Conservation (phyloP, 1,284 basidiomycete genomes). For the Wolfiporia cocos region DNA sequence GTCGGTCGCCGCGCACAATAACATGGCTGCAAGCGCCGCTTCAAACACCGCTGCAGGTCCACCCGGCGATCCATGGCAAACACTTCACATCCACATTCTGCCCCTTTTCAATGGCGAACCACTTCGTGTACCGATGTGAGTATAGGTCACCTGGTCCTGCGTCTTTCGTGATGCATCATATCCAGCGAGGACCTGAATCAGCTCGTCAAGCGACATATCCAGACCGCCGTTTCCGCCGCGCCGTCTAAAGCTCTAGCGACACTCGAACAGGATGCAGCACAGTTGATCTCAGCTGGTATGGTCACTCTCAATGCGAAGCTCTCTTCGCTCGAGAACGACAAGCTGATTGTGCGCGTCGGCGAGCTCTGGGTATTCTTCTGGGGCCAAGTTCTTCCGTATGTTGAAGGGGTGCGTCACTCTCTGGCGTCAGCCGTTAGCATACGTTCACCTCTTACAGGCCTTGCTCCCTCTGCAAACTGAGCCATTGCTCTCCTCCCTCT, state of each 20-base stretch:
- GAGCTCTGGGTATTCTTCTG: constrained; percentile 95
- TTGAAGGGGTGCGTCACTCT: constrained; percentile 65
- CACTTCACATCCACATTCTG: constrained; percentile 80
- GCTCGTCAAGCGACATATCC: constrained; percentile 74
- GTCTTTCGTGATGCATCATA: not conserved
- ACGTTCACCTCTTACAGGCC: no score
- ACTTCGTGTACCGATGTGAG: constrained; percentile 79
- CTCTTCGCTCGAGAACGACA: constrained; percentile 63
- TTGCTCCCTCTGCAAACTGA: constrained; percentile 76
- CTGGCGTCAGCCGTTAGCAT: constrained; percentile 3
- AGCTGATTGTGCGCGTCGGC: constrained; percentile 71
- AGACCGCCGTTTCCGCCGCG: constrained; percentile 55
- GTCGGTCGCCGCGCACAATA: constrained; percentile 28
- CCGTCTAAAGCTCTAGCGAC: constrained; percentile 58
- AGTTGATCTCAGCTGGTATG: constrained; percentile 86
- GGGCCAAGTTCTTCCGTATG: constrained; percentile 86
- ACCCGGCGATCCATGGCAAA: constrained; percentile 65
- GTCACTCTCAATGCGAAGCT: constrained; percentile 88
- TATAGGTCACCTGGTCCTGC: constrained; percentile 3
- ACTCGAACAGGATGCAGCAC: constrained; percentile 76
- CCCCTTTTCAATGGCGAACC: constrained; percentile 92
- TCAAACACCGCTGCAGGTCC: constrained; percentile 32
- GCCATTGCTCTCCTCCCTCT: constrained; percentile 56
- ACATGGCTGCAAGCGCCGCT: constrained; percentile 18
- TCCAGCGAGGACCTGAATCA: constrained; percentile 83